These are phyloP conservation scores for Achaetomiella virescens DNA, from an alignment of 495 filamentous ascomycete genomes.

Conservation along the genomic window DNA sequence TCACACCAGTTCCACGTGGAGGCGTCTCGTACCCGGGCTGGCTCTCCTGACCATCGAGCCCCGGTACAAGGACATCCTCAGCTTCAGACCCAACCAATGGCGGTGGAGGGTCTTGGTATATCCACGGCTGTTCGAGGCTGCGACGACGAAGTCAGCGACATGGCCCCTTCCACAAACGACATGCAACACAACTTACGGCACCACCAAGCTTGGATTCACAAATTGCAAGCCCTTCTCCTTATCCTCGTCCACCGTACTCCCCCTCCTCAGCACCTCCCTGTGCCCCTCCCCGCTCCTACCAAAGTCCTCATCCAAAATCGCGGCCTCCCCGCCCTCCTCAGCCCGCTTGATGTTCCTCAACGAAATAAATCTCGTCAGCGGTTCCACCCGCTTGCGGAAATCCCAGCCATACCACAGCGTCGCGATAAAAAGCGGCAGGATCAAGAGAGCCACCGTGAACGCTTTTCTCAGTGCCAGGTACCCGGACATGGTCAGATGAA, in stretches of 20 bases:
- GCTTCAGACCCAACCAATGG: conserved; percentile 7
- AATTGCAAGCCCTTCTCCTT: conserved; percentile 59
- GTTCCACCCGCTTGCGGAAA: conserved; percentile 69
- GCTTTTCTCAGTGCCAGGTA: conserved; percentile 69
- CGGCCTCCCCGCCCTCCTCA: conserved; percentile 34
- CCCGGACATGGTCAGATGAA: conserved; percentile 87
- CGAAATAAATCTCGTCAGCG: conserved; percentile 86
- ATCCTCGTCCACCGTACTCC: conserved; percentile 58
- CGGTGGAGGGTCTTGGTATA: conserved; percentile 46
- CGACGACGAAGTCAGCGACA: not conserved
- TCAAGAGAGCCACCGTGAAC: conserved; percentile 60
- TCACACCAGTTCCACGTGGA: not conserved
- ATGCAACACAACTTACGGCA: conserved; percentile 48
- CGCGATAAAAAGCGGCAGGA: conserved; percentile 67
- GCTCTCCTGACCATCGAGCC: not conserved
- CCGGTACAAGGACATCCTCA: not conserved
- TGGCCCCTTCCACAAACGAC: conserved; percentile 9
- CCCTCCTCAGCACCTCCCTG: conserved; percentile 30
- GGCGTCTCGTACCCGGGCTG: not conserved
- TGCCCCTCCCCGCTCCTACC: conserved; percentile 26
- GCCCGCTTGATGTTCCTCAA: conserved; percentile 71
- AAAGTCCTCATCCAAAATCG: conserved; percentile 34
- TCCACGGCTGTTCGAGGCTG: conserved; percentile 48
- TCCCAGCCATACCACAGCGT: conserved; percentile 83
- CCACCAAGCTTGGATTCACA: conserved; percentile 67